phyloP scores from a whole-genome alignment of 2,329 filamentous ascomycete species.

The Bipolaris victoriae region DNA sequence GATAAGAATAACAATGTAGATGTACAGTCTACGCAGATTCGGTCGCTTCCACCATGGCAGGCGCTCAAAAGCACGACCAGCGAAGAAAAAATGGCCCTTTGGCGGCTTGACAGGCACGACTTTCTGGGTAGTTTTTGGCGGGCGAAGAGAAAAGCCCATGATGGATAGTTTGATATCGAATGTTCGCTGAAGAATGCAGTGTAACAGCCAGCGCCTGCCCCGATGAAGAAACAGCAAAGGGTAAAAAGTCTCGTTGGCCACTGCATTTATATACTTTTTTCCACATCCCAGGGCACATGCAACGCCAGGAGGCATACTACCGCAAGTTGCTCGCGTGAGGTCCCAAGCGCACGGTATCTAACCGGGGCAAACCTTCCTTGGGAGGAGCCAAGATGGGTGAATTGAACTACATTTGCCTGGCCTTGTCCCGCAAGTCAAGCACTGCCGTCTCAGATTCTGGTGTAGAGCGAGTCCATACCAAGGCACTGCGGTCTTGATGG shows the following conservation, averaged over 20 bases:
- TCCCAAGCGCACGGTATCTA: neutral
- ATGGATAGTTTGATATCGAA: neutral
- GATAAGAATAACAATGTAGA: conserved; percentile 20
- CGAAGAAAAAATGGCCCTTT: conserved; percentile 25
- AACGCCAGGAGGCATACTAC: neutral
- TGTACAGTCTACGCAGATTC: conserved; percentile 20
- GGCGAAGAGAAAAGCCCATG: conserved; percentile 12
- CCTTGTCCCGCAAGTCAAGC: conserved; percentile 14
- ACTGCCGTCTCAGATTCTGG: neutral
- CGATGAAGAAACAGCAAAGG: neutral
- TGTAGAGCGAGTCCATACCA: conserved; percentile 1
- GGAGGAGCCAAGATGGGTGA: conserved; percentile 17
- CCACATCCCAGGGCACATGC: neutral
- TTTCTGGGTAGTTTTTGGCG: conserved; percentile 19
- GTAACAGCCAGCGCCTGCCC: neutral
- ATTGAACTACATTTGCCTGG: conserved; percentile 11
- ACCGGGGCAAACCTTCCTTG: neutral
- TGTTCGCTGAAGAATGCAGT: neutral
- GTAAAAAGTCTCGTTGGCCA: neutral
- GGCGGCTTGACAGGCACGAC: conserved; percentile 20
- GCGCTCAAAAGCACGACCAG: conserved; percentile 15
- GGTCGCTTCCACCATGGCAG: conserved; percentile 18
- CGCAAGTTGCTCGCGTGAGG: neutral
- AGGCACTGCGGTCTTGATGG: conserved; percentile 4
- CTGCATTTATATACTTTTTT: conserved; percentile 1